These are phyloP conservation scores for Botrytis cinerea DNA, from an alignment of 2,329 filamentous ascomycete species.

Conservation along the genomic window DNA sequence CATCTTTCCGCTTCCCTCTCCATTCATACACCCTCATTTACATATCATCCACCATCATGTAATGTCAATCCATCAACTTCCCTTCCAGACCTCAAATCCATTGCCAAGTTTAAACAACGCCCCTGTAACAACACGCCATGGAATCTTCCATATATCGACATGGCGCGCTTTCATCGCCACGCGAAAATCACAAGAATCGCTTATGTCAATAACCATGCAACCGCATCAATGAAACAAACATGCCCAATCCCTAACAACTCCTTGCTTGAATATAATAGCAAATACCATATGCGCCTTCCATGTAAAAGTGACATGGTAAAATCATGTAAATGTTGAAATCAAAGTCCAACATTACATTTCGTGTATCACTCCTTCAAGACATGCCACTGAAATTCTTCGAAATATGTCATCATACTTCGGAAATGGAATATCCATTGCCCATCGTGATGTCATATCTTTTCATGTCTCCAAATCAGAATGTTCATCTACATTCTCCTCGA, in stretches of 20 bases:
- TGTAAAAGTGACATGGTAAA: not conserved
- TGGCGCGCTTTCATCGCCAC: slow-evolving; percentile 4
- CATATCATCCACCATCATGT: not conserved
- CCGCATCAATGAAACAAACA: not conserved
- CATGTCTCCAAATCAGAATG: slow-evolving; percentile 12
- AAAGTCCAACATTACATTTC: slow-evolving; percentile 3
- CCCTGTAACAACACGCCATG: slow-evolving; percentile 1
- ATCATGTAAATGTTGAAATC: not conserved
- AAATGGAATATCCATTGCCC: slow-evolving; percentile 4
- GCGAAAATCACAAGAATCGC: slow-evolving; percentile 4
- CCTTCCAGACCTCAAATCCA: not conserved
- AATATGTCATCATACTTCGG: not conserved
- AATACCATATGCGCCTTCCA: slow-evolving; percentile 4
- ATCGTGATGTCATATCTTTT: slow-evolving; percentile 15
- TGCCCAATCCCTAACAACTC: not conserved
- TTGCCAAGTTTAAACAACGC: slow-evolving; percentile 14
- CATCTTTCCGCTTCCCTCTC: not conserved
- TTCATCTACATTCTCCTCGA: slow-evolving; percentile 6
- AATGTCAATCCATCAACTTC: not conserved
- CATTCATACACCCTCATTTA: not conserved
- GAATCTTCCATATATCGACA: slow-evolving; percentile 7
- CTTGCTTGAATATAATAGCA: slow-evolving; percentile 17
- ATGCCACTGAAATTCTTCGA: not conserved
- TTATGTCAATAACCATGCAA: slow-evolving; percentile 4
- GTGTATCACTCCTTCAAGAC: not conserved